Evolutionary conservation across 176 grass and related monocot species (phyloP).

Genomic region (Bothriochloa decipiens): DNA sequence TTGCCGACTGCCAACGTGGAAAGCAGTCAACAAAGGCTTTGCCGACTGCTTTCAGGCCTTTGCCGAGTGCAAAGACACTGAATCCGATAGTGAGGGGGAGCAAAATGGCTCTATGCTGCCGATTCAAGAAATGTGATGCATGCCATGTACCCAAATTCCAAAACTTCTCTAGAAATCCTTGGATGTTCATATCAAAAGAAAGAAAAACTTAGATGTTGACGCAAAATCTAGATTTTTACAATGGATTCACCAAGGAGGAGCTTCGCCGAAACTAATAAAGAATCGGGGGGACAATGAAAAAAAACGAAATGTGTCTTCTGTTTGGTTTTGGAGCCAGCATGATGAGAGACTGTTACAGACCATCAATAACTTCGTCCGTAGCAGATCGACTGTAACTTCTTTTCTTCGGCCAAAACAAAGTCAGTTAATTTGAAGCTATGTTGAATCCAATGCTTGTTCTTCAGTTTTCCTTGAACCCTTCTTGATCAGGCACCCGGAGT

Average conservation of each 20-base stretch:
- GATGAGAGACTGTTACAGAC: slow-evolving; percentile 53
- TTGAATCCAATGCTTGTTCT: slow-evolving; percentile 18
- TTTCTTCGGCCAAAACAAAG: background rate
- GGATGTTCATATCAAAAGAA: background rate
- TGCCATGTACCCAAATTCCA: background rate
- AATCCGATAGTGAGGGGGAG: no score
- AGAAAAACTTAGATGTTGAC: background rate
- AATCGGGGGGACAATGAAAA: slow-evolving; percentile 6
- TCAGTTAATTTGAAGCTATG: slow-evolving; percentile 29
- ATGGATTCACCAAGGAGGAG: slow-evolving; percentile 1
- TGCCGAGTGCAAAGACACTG: no score
- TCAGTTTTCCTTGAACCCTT: background rate
- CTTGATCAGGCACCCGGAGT: slow-evolving; percentile 34
- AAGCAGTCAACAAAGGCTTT: no score
- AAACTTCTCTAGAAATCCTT: background rate
- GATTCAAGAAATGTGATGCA: background rate
- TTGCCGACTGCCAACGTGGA: no score
- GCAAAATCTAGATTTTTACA: slow-evolving; percentile 31
- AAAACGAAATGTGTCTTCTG: background rate
- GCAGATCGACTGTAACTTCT: slow-evolving; percentile 36
- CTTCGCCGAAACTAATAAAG: background rate
- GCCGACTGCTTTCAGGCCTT: no score
- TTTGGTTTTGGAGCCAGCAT: slow-evolving; percentile 31
- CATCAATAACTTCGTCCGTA: slow-evolving; percentile 54
- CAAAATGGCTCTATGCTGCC: background rate